Evolutionary conservation across 2,329 filamentous ascomycete species (phyloP).

Genomic region (Trichoderma polysporum): DNA sequence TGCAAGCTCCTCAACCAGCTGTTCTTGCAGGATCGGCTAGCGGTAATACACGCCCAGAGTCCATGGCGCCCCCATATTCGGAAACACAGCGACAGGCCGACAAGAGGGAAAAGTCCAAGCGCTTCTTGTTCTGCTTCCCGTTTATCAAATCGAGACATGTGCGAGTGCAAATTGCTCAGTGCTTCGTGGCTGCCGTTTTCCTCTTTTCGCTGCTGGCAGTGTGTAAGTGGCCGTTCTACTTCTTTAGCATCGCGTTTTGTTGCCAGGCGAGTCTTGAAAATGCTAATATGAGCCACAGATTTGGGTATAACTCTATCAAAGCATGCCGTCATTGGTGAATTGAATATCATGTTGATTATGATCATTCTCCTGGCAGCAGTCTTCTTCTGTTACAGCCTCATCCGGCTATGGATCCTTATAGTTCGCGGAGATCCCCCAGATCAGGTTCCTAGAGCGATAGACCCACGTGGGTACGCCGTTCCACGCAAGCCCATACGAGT

Average conservation of each 20-base stretch:
- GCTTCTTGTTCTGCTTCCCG: conserved; percentile 56
- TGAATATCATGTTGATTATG: conserved; percentile 78
- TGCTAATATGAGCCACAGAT: conserved; percentile 49
- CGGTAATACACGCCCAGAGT: not conserved
- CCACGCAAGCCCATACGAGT: conserved; percentile 75
- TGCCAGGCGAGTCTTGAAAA: not conserved
- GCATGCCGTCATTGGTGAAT: conserved; percentile 63
- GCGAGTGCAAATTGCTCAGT: conserved; percentile 57
- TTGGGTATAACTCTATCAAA: conserved; percentile 68
- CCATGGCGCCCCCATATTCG: not conserved
- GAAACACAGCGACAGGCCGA: not conserved
- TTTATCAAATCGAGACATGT: conserved; percentile 54
- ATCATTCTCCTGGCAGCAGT: conserved; percentile 71
- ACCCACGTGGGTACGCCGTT: conserved; percentile 64
- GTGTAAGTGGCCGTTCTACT: conserved; percentile 55
- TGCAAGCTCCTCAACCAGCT: not conserved
- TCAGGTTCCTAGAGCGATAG: conserved; percentile 43
- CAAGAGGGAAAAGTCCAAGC: conserved; percentile 32
- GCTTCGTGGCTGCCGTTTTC: conserved; percentile 65
- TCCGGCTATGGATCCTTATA: conserved; percentile 69
- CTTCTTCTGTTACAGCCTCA: conserved; percentile 77
- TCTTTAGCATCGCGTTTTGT: not conserved
- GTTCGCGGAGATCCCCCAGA: conserved; percentile 44
- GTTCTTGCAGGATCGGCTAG: not conserved
- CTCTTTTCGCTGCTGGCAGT: conserved; percentile 58